These are phyloP conservation scores for Ganoderma lingzhi DNA, from an alignment of 1,284 basidiomycete species.

Conservation along the genomic window DNA sequence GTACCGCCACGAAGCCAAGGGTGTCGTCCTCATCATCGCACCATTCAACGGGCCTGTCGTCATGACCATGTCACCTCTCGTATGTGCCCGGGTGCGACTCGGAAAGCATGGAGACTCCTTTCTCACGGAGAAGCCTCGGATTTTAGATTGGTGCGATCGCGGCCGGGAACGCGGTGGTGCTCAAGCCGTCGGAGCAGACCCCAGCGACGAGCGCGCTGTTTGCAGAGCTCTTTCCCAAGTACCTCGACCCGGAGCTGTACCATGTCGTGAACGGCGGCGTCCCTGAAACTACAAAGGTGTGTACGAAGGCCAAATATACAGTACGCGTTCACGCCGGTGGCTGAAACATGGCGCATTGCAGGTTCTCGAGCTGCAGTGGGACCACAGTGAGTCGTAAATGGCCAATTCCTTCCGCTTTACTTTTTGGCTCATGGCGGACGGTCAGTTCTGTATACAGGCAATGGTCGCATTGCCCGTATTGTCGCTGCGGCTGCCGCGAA, in stretches of 20 bases:
- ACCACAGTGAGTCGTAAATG: conserved; percentile 69
- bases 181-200: conserved; percentile 88
- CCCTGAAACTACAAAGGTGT: conserved; percentile 75
- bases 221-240: conserved; percentile 81
- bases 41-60: conserved; percentile 63
- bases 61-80: conserved; percentile 60
- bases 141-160: conserved; percentile 78
- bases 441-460: conserved; percentile 70
- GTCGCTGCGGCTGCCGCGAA: conserved; percentile 88
- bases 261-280: conserved; percentile 81
- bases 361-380: conserved; percentile 86
- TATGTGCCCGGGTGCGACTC: conserved; percentile 37
- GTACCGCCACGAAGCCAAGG: conserved; percentile 80
- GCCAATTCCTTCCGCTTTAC: not conserved
- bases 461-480: conserved; percentile 81
- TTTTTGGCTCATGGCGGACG: conserved; percentile 9
- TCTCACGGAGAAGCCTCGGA: not conserved
- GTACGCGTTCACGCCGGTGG: not conserved
- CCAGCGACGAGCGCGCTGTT: conserved; percentile 74
- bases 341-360: conserved; percentile 33
- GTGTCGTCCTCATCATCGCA: conserved; percentile 69
- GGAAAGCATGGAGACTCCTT: not conserved
- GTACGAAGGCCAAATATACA: conserved; percentile 11
- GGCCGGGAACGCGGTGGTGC: conserved; percentile 76
- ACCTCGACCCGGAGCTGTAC: conserved; percentile 80